These are phyloP conservation scores for Yamadazyma sp. DNA, from an alignment of 805 yeast genomes.

Conservation along the genomic window DNA sequence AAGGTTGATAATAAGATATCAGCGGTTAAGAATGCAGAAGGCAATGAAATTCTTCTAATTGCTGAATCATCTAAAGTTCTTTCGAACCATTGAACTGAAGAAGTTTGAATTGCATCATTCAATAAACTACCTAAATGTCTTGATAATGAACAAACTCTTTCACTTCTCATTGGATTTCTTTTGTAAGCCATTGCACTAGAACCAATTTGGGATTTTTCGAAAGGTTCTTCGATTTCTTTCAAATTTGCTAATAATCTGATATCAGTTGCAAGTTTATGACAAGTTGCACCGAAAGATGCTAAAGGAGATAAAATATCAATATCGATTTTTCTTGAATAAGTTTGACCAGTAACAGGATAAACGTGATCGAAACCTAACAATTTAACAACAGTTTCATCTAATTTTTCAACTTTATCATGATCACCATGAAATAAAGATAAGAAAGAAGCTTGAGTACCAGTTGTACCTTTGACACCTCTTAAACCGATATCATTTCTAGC, in stretches of 20 bases:
- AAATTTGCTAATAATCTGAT: slow-evolving; percentile 92
- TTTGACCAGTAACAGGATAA: slow-evolving; percentile 98
- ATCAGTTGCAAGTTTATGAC: slow-evolving; percentile 98
- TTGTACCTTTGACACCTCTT: slow-evolving; percentile 98
- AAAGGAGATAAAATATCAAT: slow-evolving; percentile 90
- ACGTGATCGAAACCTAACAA: slow-evolving; percentile 91
- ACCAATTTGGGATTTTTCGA: slow-evolving; percentile 97
- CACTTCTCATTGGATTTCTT: slow-evolving; percentile 99
- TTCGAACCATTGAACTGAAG: slow-evolving; percentile 99
- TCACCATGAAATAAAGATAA: slow-evolving; percentile 92
- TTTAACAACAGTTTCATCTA: slow-evolving; percentile 90
- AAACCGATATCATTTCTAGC: slow-evolving; percentile 95
- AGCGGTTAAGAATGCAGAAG: slow-evolving; percentile 94
- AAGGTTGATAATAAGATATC: slow-evolving; percentile 89
- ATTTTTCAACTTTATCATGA: slow-evolving; percentile 91
- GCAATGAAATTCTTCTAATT: slow-evolving; percentile 92
- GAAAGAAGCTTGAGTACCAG: slow-evolving; percentile 98
- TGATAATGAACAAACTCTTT: slow-evolving; percentile 96
- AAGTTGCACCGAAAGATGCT: slow-evolving; percentile 91
- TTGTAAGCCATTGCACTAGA: slow-evolving; percentile 99
- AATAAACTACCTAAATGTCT: slow-evolving; percentile 91
- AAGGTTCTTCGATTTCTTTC: slow-evolving; percentile 97
- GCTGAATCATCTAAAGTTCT: slow-evolving; percentile 98
- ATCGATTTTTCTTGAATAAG: slow-evolving; percentile 98
- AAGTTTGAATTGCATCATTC: slow-evolving; percentile 93